phyloP scores from a whole-genome alignment of 179 eudicot species.

The Beta corolliflora region DNA sequence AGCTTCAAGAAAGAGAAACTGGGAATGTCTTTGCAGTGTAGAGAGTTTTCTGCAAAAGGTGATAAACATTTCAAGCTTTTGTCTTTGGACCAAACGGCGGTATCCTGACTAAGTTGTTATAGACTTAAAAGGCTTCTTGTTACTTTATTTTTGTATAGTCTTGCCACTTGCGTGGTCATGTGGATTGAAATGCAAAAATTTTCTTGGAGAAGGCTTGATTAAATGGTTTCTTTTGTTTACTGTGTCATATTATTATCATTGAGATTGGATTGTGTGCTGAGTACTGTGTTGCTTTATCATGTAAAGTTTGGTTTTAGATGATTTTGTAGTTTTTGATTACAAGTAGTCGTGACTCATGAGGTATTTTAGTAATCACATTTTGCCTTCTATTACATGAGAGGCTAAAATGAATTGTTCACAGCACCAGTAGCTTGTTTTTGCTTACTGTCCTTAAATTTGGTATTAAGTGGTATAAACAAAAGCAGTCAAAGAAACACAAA shows the following conservation, averaged over 20 bases:
- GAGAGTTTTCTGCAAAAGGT: conserved; percentile 78
- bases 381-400: neutral
- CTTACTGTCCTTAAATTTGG: neutral
- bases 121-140: neutral
- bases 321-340: neutral
- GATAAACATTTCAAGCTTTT: conserved; percentile 11
- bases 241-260: neutral
- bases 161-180: neutral
- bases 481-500: no score
- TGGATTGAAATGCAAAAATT: neutral
- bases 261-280: neutral
- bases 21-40: conserved; percentile 38
- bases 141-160: neutral
- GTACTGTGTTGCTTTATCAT: neutral
- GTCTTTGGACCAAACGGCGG: neutral
- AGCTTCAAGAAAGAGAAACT: conserved; percentile 41
- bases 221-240: neutral
- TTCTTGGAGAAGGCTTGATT: neutral
- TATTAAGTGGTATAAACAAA: neutral
- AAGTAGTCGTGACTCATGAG: neutral
- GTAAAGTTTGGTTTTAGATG: neutral
- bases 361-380: neutral
- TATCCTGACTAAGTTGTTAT: neutral
- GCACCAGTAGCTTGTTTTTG: neutral
- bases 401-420: neutral